Percentiles rank a stretch among this genome's conserved stretches.
Evolutionary conservation across 176 grass and related monocot genomes (phyloP).

Genomic region (Juncus effusus): DNA sequence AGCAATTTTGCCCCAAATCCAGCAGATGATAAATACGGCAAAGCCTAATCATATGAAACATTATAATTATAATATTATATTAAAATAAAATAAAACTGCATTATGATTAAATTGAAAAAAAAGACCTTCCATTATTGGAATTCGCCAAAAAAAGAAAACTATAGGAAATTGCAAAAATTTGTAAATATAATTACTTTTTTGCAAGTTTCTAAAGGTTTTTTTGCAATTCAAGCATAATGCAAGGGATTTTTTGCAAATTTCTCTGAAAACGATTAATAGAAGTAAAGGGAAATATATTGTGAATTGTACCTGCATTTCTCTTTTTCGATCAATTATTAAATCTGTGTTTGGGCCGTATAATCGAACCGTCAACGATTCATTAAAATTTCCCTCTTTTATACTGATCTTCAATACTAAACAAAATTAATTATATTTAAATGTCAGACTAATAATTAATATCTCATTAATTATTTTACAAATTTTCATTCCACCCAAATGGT

Average conservation of each 20-base stretch:
- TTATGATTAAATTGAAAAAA: not conserved
- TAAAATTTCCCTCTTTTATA: slow-evolving; percentile 37
- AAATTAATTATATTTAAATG: not conserved
- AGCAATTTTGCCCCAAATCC: slow-evolving; percentile 86
- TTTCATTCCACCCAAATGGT: too few relatives aligned
- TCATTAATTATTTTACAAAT: too few relatives aligned
- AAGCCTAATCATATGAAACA: slow-evolving; percentile 57
- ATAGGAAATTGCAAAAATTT: too few relatives aligned
- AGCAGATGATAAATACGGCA: slow-evolving; percentile 94
- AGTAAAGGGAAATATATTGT: not conserved
- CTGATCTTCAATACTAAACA: slow-evolving; percentile 82
- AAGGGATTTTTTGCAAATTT: not conserved
- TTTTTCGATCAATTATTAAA: slow-evolving; percentile 90
- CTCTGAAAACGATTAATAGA: not conserved
- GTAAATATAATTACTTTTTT: not conserved
- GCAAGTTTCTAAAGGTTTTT: not conserved
- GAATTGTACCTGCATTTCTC: slow-evolving; percentile 57
- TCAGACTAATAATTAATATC: too few relatives aligned
- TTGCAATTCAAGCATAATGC: not conserved
- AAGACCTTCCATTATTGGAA: not conserved
- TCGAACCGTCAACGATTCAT: slow-evolving; percentile 62
- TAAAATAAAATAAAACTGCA: slow-evolving; percentile 14
- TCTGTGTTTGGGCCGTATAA: slow-evolving; percentile 92
- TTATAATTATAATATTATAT: slow-evolving; percentile 28
- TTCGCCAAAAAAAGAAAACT: not conserved